Conservation (phyloP, 2,329 filamentous ascomycete species). For the Dryadomyces quercus-mongolicae region DNA sequence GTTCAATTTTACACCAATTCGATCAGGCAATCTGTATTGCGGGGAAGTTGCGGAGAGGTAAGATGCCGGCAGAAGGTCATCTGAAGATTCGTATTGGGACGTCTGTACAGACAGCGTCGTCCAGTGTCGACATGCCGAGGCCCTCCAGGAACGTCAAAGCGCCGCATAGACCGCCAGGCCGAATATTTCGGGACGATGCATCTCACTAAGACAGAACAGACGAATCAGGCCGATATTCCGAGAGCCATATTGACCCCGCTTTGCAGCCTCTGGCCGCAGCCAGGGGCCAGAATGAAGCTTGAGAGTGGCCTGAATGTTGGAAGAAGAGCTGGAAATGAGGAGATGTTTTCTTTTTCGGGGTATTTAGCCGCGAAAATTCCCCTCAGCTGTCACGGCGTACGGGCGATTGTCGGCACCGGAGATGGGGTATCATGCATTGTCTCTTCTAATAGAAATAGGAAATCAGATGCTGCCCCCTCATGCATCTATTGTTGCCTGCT, state of each 20-base stretch:
- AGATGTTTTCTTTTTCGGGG: neutral
- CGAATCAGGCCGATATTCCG: too few relatives aligned
- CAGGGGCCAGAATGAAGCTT: too few relatives aligned
- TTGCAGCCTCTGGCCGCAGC: too few relatives aligned
- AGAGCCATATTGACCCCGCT: too few relatives aligned
- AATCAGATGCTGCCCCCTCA: neutral
- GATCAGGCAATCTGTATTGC: neutral
- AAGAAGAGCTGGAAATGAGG: too few relatives aligned
- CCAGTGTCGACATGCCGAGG: too few relatives aligned
- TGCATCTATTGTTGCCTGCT: neutral
- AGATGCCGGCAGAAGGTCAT: neutral
- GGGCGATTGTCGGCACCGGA: neutral
- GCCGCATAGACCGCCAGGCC: too few relatives aligned
- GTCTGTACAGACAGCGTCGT: neutral
- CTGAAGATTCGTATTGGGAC: neutral
- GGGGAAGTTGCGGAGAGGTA: neutral
- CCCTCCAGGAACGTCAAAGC: too few relatives aligned
- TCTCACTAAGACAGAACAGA: too few relatives aligned
- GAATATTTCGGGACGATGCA: too few relatives aligned
- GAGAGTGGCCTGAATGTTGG: too few relatives aligned
- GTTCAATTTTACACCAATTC: neutral
- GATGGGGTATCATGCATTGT: neutral
- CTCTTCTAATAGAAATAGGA: neutral
- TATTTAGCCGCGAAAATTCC: neutral
- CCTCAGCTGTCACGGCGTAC: neutral